Evolutionary conservation across 225 moss, liverwort and hornwort species (phyloP).

Genomic region (Pleurozium schreberi): DNA sequence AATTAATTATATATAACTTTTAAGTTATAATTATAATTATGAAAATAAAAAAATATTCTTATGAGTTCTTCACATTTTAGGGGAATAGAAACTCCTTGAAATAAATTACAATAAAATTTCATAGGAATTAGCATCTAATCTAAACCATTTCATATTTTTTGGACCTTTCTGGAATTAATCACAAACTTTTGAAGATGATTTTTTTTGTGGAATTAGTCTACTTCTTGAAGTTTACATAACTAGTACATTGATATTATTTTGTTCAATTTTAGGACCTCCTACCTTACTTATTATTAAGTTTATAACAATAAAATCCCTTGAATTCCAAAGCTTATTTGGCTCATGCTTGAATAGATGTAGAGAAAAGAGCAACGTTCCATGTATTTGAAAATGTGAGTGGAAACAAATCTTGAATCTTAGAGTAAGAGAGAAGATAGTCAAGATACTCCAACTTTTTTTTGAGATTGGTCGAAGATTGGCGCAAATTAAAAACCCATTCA

Average conservation of each 20-base stretch:
- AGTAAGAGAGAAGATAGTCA: too few relatives aligned
- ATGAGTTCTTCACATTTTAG: too few relatives aligned
- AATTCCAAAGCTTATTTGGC: neutral
- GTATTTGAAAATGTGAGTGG: fast-evolving
- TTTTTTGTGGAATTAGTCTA: too few relatives aligned
- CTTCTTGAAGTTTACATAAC: too few relatives aligned
- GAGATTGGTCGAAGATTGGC: too few relatives aligned
- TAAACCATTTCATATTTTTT: neutral
- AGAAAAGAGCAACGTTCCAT: neutral
- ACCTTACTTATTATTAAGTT: neutral
- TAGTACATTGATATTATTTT: too few relatives aligned
- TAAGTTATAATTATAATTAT: fast-evolving
- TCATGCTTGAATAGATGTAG: neutral
- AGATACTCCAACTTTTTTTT: too few relatives aligned
- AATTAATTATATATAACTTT: neutral
- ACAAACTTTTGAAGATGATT: neutral
- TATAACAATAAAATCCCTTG: neutral
- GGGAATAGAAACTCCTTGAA: too few relatives aligned
- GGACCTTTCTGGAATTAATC: neutral
- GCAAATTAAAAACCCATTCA: too few relatives aligned
- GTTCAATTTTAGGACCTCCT: neutral
- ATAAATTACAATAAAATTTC: too few relatives aligned
- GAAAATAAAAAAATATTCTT: too few relatives aligned
- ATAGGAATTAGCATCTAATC: neutral
- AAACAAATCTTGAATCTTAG: too few relatives aligned